Evolutionary conservation across 2,329 filamentous ascomycete species (phyloP).

Genomic region (Exophiala alcalophila): DNA sequence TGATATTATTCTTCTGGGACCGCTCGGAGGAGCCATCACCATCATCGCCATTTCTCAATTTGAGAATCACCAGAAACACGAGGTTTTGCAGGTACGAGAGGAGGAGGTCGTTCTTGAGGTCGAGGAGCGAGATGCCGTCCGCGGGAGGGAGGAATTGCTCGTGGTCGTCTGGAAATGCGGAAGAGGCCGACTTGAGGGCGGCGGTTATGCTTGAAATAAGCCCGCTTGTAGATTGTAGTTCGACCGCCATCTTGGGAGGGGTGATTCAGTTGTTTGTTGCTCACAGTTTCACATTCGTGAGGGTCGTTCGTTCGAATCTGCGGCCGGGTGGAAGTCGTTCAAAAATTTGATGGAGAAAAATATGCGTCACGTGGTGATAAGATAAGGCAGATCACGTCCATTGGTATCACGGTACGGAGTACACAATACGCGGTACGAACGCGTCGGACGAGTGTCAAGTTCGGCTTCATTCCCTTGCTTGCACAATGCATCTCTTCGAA

Average conservation of each 20-base stretch:
- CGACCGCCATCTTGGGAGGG: constrained; percentile 23
- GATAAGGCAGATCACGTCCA: constrained; percentile 5
- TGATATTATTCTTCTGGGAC: no score
- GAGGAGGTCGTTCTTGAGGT: constrained; percentile 95
- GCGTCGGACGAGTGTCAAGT: no score
- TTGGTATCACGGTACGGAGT: no score
- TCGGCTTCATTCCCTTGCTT: no score
- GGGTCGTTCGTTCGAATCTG: no score
- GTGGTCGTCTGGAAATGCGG: constrained; percentile 37
- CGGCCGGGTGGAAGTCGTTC: no score
- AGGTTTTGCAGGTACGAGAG: constrained; percentile 94
- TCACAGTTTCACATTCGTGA: not conserved
- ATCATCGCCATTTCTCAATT: constrained; percentile 57
- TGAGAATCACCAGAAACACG: constrained; percentile 79
- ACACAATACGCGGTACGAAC: no score
- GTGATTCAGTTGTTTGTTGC: not conserved
- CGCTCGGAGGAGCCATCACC: constrained; percentile 26
- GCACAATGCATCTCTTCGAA: no score
- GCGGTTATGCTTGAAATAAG: constrained; percentile 23
- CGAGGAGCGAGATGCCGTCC: constrained; percentile 88
- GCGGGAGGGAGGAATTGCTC: constrained; percentile 68
- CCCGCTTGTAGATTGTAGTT: constrained; percentile 8
- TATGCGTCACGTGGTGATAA: constrained; percentile 1
- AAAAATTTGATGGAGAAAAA: constrained; percentile 4
- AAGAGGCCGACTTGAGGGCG: constrained; percentile 20